Conservation (phyloP, 2,329 filamentous ascomycete species). For the Nemania sp. region DNA sequence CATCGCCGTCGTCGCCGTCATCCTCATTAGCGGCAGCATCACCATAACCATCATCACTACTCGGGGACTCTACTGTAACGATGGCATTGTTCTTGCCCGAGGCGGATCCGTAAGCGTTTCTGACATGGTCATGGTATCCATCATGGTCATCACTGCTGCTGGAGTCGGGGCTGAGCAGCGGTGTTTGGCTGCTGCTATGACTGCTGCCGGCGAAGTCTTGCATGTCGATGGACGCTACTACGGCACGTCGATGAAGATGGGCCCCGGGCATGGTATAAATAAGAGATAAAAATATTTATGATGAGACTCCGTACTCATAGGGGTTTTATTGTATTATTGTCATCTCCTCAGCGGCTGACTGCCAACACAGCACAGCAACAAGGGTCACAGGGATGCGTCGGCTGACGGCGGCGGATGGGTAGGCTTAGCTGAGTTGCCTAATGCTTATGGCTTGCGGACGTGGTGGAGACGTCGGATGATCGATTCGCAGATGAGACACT, state of each 20-base stretch:
- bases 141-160: slow-evolving; percentile 20
- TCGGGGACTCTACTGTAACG: slow-evolving; percentile 20
- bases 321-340: not conserved
- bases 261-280: slow-evolving; percentile 31
- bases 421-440: not conserved
- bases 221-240: slow-evolving; percentile 33
- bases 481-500: not conserved
- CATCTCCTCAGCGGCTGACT: not conserved
- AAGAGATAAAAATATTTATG: slow-evolving; percentile 3
- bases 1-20: slow-evolving; percentile 4
- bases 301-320: not conserved
- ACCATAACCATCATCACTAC: slow-evolving; percentile 5
- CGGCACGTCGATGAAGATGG: slow-evolving; percentile 35
- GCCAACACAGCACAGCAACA: slow-evolving; percentile 1
- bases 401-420: slow-evolving; percentile 14
- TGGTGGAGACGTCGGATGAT: slow-evolving; percentile 21
- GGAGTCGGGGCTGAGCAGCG: slow-evolving; percentile 33
- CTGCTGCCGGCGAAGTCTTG: slow-evolving; percentile 24
- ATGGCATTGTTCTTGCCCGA: slow-evolving; percentile 31
- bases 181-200: slow-evolving; percentile 29
- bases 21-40: slow-evolving; percentile 14
- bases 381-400: slow-evolving; percentile 26
- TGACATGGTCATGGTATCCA: slow-evolving; percentile 19
- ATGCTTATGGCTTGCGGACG: not conserved
- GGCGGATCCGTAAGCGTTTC: slow-evolving; percentile 35